A percentile compares a stretch with the other conserved stretches of the same genome.
Evolutionary conservation across 2,329 filamentous ascomycete species (phyloP).

Genomic region (Bipolaris oryzae): DNA sequence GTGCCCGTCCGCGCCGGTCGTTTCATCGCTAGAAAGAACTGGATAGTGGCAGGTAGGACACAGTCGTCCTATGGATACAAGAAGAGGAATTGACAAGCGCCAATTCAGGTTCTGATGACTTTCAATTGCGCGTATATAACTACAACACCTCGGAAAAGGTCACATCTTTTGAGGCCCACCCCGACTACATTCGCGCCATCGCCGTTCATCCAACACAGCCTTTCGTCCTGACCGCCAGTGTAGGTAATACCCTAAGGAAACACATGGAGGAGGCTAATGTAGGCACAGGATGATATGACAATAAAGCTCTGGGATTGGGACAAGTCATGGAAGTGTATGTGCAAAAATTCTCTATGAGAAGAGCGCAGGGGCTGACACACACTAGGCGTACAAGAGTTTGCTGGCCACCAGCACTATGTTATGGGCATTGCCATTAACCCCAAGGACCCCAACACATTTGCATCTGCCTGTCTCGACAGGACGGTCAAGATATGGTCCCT

Average conservation of each 20-base stretch:
- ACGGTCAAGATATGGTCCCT: conserved; percentile 99
- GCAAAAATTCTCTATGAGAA: not conserved
- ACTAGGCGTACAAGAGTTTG: conserved; percentile 79
- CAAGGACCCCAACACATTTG: conserved; percentile 80
- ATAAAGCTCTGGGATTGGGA: conserved; percentile 99
- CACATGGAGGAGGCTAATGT: conserved; percentile 26
- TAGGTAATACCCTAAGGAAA: conserved; percentile 24
- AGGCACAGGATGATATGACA: conserved; percentile 47
- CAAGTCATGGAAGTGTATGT: conserved; percentile 86
- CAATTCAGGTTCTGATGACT: conserved; percentile 74
- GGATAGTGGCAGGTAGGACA: conserved; percentile 82
- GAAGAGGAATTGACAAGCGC: conserved; percentile 25
- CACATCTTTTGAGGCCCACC: conserved; percentile 94
- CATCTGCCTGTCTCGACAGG: conserved; percentile 91
- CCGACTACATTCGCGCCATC: conserved; percentile 97
- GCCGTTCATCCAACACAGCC: conserved; percentile 94
- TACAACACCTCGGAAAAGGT: conserved; percentile 99
- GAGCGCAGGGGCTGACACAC: conserved; percentile 26
- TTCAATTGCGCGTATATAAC: conserved; percentile 83
- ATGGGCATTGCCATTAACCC: conserved; percentile 98
- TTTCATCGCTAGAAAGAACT: conserved; percentile 98
- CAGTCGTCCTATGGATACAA: not conserved
- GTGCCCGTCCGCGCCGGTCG: conserved; percentile 95
- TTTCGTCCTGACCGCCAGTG: conserved; percentile 90
- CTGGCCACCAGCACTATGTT: conserved; percentile 95